Evolutionary conservation across 2,329 filamentous ascomycete genomes (phyloP).

Genomic region (Nigrospora osmanthi): DNA sequence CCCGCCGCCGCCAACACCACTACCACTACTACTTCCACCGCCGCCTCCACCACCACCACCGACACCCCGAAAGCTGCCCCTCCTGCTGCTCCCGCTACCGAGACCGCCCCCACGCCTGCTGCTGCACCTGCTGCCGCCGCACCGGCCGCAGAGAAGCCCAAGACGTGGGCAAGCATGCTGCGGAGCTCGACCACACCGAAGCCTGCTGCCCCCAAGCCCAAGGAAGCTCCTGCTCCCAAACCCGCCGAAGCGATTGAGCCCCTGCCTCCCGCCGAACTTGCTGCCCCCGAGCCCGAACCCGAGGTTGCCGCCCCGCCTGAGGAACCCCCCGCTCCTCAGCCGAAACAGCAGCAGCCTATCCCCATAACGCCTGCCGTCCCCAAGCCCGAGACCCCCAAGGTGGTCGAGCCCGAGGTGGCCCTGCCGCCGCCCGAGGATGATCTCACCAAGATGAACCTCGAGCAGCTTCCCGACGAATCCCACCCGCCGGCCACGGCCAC

Average conservation of each 20-base stretch:
- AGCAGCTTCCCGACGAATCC: constrained; percentile 79
- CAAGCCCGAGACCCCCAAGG: constrained; percentile 23
- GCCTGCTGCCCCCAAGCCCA: constrained; percentile 43
- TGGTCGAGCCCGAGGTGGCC: constrained; percentile 42
- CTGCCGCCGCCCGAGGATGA: constrained; percentile 70
- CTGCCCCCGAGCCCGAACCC: constrained; percentile 27
- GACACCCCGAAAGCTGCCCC: constrained; percentile 23
- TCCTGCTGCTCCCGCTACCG: constrained; percentile 24
- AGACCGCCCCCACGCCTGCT: constrained; percentile 7
- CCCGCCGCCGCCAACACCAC: constrained; percentile 26
- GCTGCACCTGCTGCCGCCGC: constrained; percentile 24
- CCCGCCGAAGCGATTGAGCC: constrained; percentile 38
- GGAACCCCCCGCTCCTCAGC: neutral
- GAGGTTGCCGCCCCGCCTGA: constrained; percentile 10
- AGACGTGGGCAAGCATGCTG: constrained; percentile 73
- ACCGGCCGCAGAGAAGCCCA: constrained; percentile 32
- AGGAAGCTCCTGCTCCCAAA: constrained; percentile 38
- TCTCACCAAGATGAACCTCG: constrained; percentile 85
- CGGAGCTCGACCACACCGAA: constrained; percentile 51
- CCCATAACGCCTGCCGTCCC: constrained; percentile 14
- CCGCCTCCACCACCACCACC: constrained; percentile 27
- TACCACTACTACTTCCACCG: constrained; percentile 26
- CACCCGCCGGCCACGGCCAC: constrained; percentile 72
- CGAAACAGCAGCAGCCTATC: constrained; percentile 5
- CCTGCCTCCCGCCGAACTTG: constrained; percentile 33